Percentiles rank a stretch among this genome's conserved stretches.
These are phyloP conservation scores for Byssochlamys sp. DNA, from an alignment of 2,329 filamentous ascomycete genomes.

Conservation along the genomic window DNA sequence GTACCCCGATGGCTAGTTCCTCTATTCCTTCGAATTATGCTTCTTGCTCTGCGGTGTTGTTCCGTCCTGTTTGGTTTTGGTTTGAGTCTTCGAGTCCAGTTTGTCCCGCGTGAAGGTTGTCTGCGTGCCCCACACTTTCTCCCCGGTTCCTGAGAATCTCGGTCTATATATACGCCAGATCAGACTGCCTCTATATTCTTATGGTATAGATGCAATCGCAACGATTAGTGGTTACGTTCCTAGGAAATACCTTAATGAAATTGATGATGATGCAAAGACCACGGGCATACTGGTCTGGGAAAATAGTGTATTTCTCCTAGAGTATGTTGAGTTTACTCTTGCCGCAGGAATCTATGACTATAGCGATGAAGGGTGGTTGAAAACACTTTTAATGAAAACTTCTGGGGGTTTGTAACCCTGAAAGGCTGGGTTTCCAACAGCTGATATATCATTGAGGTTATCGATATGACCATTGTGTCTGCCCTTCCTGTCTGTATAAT, in stretches of 20 bases:
- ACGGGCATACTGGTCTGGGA: slow-evolving; percentile 7
- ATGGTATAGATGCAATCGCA: background rate
- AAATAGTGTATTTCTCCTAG: slow-evolving; percentile 5
- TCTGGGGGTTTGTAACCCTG: background rate
- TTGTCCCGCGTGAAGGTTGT: background rate
- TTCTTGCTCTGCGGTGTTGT: background rate
- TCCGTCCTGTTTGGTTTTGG: background rate
- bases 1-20: too few relatives aligned
- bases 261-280: background rate
- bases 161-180: background rate
- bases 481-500: background rate
- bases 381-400: slow-evolving; percentile 3
- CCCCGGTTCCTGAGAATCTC: background rate
- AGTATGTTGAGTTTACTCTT: slow-evolving; percentile 6
- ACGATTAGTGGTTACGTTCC: background rate
- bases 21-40: background rate
- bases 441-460: background rate
- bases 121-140: background rate
- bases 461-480: background rate
- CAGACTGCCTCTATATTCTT: background rate
- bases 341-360: slow-evolving; percentile 1
- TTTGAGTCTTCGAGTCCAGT: background rate
- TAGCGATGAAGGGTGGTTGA: slow-evolving; percentile 4
- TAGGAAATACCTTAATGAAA: background rate
- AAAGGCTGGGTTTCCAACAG: background rate